phyloP scores from a whole-genome alignment of 1,284 basidiomycete genomes.

The Chalciporus piperatoides region DNA sequence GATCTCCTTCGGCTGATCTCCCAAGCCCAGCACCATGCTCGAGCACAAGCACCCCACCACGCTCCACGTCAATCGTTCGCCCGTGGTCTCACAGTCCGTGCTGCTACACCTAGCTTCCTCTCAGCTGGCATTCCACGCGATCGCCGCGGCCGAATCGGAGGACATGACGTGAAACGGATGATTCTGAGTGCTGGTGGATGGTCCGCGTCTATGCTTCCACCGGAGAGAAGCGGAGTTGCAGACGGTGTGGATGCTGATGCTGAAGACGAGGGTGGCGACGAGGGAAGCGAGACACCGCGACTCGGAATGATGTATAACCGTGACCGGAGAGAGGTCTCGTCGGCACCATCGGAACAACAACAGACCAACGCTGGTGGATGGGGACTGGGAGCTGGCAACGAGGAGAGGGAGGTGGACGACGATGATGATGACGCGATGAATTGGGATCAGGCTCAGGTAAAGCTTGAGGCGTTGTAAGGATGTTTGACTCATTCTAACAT shows the following conservation, averaged over 20 bases:
- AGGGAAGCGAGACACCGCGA: conserved; percentile 55
- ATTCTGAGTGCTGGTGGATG: conserved; percentile 24
- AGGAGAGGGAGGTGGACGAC: conserved; percentile 40
- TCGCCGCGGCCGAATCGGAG: conserved; percentile 67
- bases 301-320: conserved; percentile 33
- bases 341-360: conserved; percentile 18
- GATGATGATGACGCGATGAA: conserved; percentile 49
- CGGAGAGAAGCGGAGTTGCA: neutral
- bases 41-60: conserved; percentile 23
- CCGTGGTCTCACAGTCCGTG: conserved; percentile 30
- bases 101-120: conserved; percentile 61
- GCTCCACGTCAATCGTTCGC: conserved; percentile 29
- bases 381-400: conserved; percentile 58
- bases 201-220: conserved; percentile 1
- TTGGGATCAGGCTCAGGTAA: conserved; percentile 65
- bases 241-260: conserved; percentile 21
- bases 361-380: conserved; percentile 56
- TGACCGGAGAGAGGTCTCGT: conserved; percentile 20
- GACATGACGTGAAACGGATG: conserved; percentile 39
- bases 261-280: conserved; percentile 36
- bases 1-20: conserved; percentile 54
- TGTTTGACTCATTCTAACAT: neutral
- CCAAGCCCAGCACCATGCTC: conserved; percentile 39
- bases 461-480: neutral
- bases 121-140: conserved; percentile 70